A percentile compares a stretch with the other conserved stretches of the same genome.
phyloP scores from a whole-genome alignment of 2,329 filamentous ascomycete species.

The Ceratocystis eucalypticola region DNA sequence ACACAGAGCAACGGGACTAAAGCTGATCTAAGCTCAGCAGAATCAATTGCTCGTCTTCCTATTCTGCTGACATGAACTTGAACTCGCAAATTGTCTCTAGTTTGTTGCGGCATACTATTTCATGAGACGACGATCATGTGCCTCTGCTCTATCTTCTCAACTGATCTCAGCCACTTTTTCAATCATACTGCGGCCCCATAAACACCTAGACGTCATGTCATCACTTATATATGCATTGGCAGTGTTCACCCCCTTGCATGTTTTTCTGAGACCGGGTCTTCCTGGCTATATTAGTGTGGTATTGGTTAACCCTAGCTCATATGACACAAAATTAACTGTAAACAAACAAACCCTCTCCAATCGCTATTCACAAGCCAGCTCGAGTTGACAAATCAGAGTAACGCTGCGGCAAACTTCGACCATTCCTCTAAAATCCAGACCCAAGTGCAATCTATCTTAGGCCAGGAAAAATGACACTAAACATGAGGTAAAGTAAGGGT shows the following conservation, averaged over 20 bases:
- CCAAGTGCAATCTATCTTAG: not conserved
- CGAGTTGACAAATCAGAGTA: too few species aligned
- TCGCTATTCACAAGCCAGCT: too few species aligned
- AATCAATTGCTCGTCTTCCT: not conserved
- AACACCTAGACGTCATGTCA: not conserved
- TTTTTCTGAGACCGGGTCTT: not conserved
- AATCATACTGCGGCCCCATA: not conserved
- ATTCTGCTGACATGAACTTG: not conserved
- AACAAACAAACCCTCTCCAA: too few species aligned
- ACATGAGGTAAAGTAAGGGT: constrained; percentile 1
- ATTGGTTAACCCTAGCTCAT: not conserved
- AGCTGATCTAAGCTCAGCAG: not conserved
- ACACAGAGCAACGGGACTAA: constrained; percentile 3
- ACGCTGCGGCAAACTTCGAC: not conserved
- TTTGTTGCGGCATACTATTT: not conserved
- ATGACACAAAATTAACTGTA: not conserved
- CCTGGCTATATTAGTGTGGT: not conserved
- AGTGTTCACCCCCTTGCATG: not conserved
- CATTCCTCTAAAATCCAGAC: not conserved
- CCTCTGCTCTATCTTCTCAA: not conserved
- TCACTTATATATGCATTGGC: not conserved
- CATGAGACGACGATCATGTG: too few species aligned
- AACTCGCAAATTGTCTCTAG: not conserved
- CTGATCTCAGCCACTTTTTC: not conserved
- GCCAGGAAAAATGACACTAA: not conserved